Evolutionary conservation across 1,284 basidiomycete species (phyloP), one percentile per base, ranked within the genome.

Genomic region (Tilletia setariae): DNA sequence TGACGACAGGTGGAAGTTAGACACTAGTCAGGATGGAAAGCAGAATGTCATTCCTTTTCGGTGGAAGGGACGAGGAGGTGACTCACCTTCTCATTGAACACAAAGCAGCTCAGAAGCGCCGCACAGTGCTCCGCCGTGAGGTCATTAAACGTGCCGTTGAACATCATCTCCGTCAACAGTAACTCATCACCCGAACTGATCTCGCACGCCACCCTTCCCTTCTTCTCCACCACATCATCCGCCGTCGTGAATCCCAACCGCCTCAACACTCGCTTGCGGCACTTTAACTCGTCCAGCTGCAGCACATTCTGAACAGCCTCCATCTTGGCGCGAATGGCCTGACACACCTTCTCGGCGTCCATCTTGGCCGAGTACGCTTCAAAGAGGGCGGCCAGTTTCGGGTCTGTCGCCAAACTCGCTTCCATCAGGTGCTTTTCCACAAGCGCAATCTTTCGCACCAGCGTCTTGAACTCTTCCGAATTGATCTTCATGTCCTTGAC

Each of bases 151-250:
- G 90, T 90, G 66, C 95, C 95, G 74, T 96, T 94, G 86, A 99
- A 98, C 74, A 98, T 91, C 82, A 99, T 87, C 83, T 99, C 96
- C 0, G 96, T 98, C 70, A 99, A 86, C 35, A 99, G 86, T 63
- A 99, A 84, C 84, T 99, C 96, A 80, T 99, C 96, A 15, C 96
- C 96, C 0, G 94, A 91, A 77, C 90, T 93, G 83, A 99, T 98
- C 85, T 99, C 96, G 83, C 96, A 99, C 19, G 96, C 96, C 0
- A 98, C 96, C 53, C 96, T 87, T 0, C 96, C 96, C 84, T 99
- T 99, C 87, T 95, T 90, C 82, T 98, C 94, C 15, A 98, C 93
- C 66, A 98, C 95, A 82, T 98, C 96, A 1, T 90, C 88, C 2
- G 89, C 83, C 2, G 88, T 90, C 0, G 93, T 94, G 85, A 98